Percentiles rank a stretch among this genome's conserved stretches.
phyloP scores from a whole-genome alignment of 352 stramenopile species.

The Globisporangium radiosum region DNA sequence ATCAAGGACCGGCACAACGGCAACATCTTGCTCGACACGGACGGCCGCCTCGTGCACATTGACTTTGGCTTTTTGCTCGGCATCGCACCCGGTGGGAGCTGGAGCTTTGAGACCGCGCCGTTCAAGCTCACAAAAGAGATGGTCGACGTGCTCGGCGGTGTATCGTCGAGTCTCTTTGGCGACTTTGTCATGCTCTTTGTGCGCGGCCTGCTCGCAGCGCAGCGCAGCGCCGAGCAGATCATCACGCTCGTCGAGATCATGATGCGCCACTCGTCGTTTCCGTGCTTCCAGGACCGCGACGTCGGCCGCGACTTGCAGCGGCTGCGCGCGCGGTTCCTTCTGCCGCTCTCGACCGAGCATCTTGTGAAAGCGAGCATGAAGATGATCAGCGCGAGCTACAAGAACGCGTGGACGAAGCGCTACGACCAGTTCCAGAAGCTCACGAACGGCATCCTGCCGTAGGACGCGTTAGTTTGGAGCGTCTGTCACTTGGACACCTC shows the following conservation, averaged over 20 bases:
- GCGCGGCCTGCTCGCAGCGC: constrained; percentile 41
- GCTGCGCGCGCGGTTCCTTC: constrained; percentile 58
- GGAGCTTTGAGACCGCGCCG: constrained; percentile 89
- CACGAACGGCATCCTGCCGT: constrained; percentile 84
- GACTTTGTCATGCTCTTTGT: constrained; percentile 65
- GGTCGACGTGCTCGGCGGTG: constrained; percentile 85
- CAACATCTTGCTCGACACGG: constrained; percentile 92
- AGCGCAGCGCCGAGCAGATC: constrained; percentile 57
- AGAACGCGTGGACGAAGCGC: constrained; percentile 89
- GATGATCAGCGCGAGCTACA: constrained; percentile 90
- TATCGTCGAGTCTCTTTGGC: constrained; percentile 49
- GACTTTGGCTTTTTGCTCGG: constrained; percentile 97
- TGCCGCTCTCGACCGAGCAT: constrained; percentile 47
- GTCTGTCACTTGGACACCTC: too few species aligned
- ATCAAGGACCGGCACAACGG: constrained; percentile 96
- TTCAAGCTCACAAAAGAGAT: constrained; percentile 97
- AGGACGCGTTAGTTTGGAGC: constrained; percentile 4
- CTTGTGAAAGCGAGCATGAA: constrained; percentile 75
- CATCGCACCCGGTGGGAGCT: constrained; percentile 90
- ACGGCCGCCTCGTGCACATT: constrained; percentile 93
- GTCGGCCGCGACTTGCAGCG: constrained; percentile 84
- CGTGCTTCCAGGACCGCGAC: constrained; percentile 76
- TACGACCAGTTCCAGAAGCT: constrained; percentile 94
- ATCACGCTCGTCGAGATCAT: constrained; percentile 73
- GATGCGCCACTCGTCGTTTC: constrained; percentile 79